Percentiles rank a stretch among this genome's conserved stretches.
These are phyloP conservation scores for Coniferiporia weirii DNA, from an alignment of 1,284 basidiomycete species.

Conservation along the genomic window DNA sequence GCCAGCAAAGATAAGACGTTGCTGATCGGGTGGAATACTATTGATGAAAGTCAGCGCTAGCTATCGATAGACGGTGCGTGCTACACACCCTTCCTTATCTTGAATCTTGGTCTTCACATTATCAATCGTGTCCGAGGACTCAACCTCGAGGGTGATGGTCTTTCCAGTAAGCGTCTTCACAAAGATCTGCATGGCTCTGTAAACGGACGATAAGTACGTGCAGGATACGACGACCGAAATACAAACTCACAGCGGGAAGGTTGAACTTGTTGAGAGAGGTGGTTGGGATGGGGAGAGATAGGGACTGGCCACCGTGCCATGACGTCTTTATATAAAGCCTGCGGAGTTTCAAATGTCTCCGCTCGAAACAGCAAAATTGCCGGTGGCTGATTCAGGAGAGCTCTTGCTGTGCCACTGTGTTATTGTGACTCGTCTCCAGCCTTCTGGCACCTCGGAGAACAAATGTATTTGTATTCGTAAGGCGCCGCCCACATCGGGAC, in stretches of 20 bases:
- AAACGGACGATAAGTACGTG: constrained; percentile 65
- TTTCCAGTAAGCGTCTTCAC: constrained; percentile 90
- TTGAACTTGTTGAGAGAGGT: neutral
- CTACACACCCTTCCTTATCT: constrained; percentile 62
- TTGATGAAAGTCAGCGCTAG: neutral
- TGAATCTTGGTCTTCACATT: constrained; percentile 72
- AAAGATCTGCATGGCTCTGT: constrained; percentile 88
- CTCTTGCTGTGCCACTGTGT: too few relatives aligned
- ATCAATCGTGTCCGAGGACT: constrained; percentile 73
- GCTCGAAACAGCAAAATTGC: neutral
- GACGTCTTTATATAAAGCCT: constrained; percentile 6
- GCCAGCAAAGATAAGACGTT: constrained; percentile 51
- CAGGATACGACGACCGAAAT: constrained; percentile 27
- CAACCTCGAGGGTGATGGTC: constrained; percentile 92
- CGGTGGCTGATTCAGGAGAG: constrained; percentile 4
- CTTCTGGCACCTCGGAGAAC: neutral
- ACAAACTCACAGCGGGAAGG: neutral
- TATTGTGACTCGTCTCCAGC: too few relatives aligned
- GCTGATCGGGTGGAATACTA: constrained; percentile 45
- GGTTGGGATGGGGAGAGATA: constrained; percentile 6
- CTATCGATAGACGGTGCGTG: neutral
- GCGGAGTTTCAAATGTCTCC: constrained; percentile 5
- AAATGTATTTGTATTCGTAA: neutral
- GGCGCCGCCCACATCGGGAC: too few relatives aligned
- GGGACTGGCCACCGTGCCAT: constrained; percentile 1